Conservation (phyloP, 1,284 basidiomycete species). For the Pascua guehoae region DNA sequence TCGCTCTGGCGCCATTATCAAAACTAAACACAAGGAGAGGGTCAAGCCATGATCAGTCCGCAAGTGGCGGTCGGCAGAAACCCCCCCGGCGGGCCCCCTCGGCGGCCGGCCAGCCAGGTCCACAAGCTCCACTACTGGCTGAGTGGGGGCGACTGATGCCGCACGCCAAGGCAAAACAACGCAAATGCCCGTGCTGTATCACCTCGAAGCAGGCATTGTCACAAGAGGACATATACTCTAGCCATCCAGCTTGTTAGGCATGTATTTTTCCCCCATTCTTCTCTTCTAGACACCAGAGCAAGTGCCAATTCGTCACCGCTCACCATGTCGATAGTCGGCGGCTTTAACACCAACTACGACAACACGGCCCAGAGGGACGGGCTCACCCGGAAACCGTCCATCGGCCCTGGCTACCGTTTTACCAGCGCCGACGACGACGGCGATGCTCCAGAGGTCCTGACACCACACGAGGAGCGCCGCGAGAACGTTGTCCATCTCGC, state of each 20-base stretch:
- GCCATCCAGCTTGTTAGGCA: background rate
- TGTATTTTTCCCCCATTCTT: background rate
- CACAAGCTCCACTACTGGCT: too few relatives aligned
- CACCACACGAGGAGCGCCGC: constrained; percentile 12
- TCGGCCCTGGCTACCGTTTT: background rate
- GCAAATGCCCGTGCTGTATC: too few relatives aligned
- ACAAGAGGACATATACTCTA: too few relatives aligned
- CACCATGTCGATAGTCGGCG: constrained; percentile 20
- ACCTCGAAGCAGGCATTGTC: too few relatives aligned
- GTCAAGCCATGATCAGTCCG: too few relatives aligned
- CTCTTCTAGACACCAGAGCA: background rate
- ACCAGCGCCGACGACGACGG: constrained; percentile 1
- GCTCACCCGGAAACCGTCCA: background rate
- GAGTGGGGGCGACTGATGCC: too few relatives aligned
- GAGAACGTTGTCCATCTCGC: constrained; percentile 30
- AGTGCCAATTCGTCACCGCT: background rate
- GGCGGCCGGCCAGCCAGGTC: too few relatives aligned
- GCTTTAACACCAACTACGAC: constrained; percentile 13
- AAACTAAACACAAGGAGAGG: too few relatives aligned
- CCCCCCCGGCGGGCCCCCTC: too few relatives aligned
- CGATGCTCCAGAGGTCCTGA: constrained; percentile 10
- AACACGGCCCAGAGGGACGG: background rate
- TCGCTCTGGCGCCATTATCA: too few relatives aligned
- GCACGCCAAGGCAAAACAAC: too few relatives aligned
- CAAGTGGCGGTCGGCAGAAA: too few relatives aligned